phyloP scores from a whole-genome alignment of 352 stramenopile genomes.

The Saprolegnia parasitica region DNA sequence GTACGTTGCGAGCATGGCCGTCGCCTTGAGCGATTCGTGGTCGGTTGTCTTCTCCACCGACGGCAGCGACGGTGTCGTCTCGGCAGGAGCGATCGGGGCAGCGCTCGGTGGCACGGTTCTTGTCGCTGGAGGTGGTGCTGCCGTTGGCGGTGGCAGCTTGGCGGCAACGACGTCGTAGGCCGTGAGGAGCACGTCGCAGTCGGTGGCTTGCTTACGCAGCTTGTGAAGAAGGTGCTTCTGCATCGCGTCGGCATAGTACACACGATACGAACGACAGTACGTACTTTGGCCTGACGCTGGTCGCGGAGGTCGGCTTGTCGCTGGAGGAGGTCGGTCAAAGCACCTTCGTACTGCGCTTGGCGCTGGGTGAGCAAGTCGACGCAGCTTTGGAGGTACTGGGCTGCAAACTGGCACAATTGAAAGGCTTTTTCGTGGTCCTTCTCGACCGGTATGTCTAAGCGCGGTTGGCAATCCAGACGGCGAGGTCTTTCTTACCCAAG shows the following conservation, averaged over 20 bases:
- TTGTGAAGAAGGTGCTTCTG: constrained; percentile 41
- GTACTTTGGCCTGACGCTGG: constrained; percentile 5
- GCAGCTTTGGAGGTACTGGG: constrained; percentile 67
- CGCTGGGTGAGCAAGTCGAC: constrained; percentile 40
- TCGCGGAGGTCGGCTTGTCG: constrained; percentile 29
- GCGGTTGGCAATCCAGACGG: background rate
- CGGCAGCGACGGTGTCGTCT: background rate
- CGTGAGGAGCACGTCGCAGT: constrained; percentile 48
- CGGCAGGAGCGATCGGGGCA: background rate
- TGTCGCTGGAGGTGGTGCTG: background rate
- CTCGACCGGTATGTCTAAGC: constrained; percentile 45
- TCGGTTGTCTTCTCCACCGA: background rate
- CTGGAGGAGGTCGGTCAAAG: constrained; percentile 35
- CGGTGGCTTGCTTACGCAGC: constrained; percentile 47
- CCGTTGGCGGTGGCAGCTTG: constrained; percentile 15
- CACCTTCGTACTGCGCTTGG: constrained; percentile 38
- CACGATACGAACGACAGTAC: constrained; percentile 27
- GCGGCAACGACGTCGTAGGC: constrained; percentile 53
- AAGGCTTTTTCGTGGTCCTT: constrained; percentile 48
- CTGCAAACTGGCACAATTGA: constrained; percentile 49
- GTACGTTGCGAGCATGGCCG: constrained; percentile 61
- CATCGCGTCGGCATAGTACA: constrained; percentile 1
- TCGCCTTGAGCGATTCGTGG: constrained; percentile 37
- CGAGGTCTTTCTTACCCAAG: constrained; percentile 2
- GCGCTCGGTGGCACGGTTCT: background rate